Base-by-base conservation (phyloP, 768 basidiomycete species). In the Tylopilus sp. region DNA sequence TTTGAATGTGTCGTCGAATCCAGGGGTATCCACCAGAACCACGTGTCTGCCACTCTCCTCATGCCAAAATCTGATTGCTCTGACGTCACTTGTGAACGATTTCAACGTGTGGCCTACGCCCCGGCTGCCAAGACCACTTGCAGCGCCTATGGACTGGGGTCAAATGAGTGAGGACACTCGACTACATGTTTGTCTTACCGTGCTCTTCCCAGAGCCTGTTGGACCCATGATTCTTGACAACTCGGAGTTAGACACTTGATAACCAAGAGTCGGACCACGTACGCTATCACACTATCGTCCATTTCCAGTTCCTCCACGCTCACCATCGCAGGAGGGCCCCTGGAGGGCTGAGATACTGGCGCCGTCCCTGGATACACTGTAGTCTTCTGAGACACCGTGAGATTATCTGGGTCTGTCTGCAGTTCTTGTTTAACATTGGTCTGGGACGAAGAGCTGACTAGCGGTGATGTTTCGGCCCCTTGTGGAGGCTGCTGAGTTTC, bases 21-120 rank as follows among this genome's bases (percentile, higher is more conserved):
- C 56, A 0, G 66, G 65, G 0, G 66, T 66, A 24, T 67, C 65
- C 21, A 67, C 65, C 2, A 66, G 30, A 9, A 64, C 63, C 3
- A 64, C 31, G 16, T 38, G 1, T 43, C 16, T 31, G 10, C n/a
- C 8, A 19, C 13, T 57, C 14, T 34, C 14, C 6, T 54, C 13
- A 14, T 61, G 29, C 42, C 13, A 24, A 22, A 56, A 53, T 45
- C 22, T 55, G 41, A 57, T 30, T 0, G 56, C 50, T 7, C 3
- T 26, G 16, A 61, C 54, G 6, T 58, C 3, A 5, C 29, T 53
- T 28, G 59, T 55, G 13, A n/a, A 55, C 22, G 62, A 64, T 14
- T 9, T 52, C 24, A 59, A 38, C 16, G 14, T 4, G 29, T 55
- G 56, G 6, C 60, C 56, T 1, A 59, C 41, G 3, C 52, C 57